Evolutionary conservation across 441 rosid genomes (phyloP), one percentile per base, ranked within the genome.

Genomic region (Brassica hybrid): DNA sequence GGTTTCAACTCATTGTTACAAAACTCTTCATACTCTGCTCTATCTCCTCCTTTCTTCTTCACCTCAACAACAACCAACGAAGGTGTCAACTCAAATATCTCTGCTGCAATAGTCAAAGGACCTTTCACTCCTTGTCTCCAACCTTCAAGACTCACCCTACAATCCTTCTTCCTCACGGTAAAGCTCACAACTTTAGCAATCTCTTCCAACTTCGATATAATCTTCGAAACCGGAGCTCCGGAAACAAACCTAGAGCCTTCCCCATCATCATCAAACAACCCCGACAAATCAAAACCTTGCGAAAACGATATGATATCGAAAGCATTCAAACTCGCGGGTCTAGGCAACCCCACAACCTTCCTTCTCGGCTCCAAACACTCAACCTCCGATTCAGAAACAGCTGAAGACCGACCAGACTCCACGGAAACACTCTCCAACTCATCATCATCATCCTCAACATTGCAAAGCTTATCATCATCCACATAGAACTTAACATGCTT

Each of bases 1-100:
- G 94, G 98, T 83, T 70, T 90, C 85, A 94, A 74, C 66, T 94
- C 96, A 13, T 73, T 86, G 54, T 85, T 83, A 54, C 89, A 94
- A 50, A 94, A 94, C 6, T 91, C 98, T 45, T 90, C 97, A 4
- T 87, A 94, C 83, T 94, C 98, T 4, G 82, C 87, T 81, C 41
- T 86, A 32, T 94, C 96, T 0, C 98, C 98, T 70, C 93, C 96
- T 84, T 94, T 94, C 90, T 90, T 94, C 93, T 86, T 94, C 0
- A 94, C 91, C 81, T 94, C 98, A 10, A 94, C 89, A 48, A 94
- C 88, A 19, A 87, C 92, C 87, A 94, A 80, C 2, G 86, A 76
- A 0, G 98, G 97, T 3, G 98, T 94, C 57, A 94, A 67, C 67
- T 94, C 98, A 34, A 94, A 94, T 57, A 94, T 91, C 90, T 94